Evolutionary conservation across 129 eudicot species (phyloP), one percentile per base, ranked within the genome.

Genomic region (Helianthus tuberosus): DNA sequence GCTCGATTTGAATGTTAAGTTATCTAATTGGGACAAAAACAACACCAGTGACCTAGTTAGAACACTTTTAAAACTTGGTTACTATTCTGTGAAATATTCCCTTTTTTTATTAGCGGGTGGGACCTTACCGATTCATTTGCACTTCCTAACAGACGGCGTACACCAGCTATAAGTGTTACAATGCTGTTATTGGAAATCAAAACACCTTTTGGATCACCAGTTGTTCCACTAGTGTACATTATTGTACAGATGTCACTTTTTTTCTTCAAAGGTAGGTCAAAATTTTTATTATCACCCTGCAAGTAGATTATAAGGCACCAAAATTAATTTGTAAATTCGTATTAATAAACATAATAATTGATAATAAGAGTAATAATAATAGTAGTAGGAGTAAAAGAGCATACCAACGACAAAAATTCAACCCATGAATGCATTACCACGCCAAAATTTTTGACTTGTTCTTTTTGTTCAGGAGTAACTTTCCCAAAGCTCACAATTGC

Each of bases 121-220:
- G 17, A 71, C 80, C 72, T 84, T 41, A 90, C 98, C 72, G 95
- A 50, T 80, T 83, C 97, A 80, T 94, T 81, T 59, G 79, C 86
- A 78, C 89, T 69, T 73, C 77, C 89, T 48, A 94, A 82, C 57
- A 94, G 76, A 67, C 91, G 81, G 25, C 76, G 77, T 23, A 89
- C 96, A 3, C 93, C 97, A 79, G 91, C 97, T 74, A 91, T 83
- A 35, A 89, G 78, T 75, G 96, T 81, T n/a, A 89, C 86, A 78
- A 94, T 85, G 83, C 86, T 86, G 59, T 85, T 92, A 79, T 91
- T 91, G 47, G 99, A 86, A 35, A 94, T 85, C 79, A 91, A 39
- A 48, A 94, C 99, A 78, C 99, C 99, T 81, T 94, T 94, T 57
- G 99, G 99, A 79, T 94, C 99, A 29, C 99, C 99, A 55, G 99